phyloP scores from a whole-genome alignment of 768 basidiomycete genomes.

The Rhizopogon salebrosus region DNA sequence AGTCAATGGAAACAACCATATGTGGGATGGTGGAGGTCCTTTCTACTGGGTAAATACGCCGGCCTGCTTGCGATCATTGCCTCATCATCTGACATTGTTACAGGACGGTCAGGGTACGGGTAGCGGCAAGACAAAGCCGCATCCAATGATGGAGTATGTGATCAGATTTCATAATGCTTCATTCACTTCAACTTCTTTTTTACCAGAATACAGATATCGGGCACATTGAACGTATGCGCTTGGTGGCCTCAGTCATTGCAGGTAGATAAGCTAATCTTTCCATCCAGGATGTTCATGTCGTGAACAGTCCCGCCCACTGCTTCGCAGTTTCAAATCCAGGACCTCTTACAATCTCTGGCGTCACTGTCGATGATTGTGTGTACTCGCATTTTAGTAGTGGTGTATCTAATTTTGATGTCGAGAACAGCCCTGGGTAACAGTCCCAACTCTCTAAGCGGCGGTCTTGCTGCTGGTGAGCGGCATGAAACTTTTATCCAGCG shows the following conservation, averaged over 20 bases:
- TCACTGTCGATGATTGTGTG: conserved; percentile 56
- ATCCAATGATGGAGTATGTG: conserved; percentile 37
- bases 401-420: background rate
- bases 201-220: conserved; percentile 35
- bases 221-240: conserved; percentile 29
- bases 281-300: conserved; percentile 28
- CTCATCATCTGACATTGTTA: background rate
- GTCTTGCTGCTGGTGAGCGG: conserved; percentile 39
- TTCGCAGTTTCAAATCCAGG: conserved; percentile 26
- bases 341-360: conserved; percentile 35
- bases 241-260: background rate
- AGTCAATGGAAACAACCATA: conserved; percentile 37
- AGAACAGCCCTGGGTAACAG: conserved; percentile 45
- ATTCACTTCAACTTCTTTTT: background rate
- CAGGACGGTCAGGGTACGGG: conserved; percentile 23
- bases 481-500: background rate
- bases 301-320: conserved; percentile 35
- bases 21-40: conserved; percentile 37
- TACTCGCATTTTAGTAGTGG: background rate
- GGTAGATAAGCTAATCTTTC: background rate
- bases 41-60: conserved; percentile 35
- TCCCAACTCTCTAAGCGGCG: conserved; percentile 47
- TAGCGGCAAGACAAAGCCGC: conserved; percentile 16
- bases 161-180: background rate
- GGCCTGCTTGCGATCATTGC: background rate